A percentile compares a stretch with the other conserved stretches of the same genome.
Conservation (phyloP, 208 protist species). For the Blastocrithidia nonstop region DNA sequence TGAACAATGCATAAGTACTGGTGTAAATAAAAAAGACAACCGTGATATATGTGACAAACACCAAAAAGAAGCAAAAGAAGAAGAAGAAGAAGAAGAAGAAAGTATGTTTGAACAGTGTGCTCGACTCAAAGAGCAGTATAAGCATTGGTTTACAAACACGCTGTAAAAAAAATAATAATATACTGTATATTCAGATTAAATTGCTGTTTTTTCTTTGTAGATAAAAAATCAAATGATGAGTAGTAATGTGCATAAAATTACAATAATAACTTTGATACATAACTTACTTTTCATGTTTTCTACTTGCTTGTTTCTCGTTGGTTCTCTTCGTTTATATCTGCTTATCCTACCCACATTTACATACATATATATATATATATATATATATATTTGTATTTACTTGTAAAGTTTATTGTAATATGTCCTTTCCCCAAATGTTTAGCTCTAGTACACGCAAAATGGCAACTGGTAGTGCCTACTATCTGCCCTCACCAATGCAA, state of each 20-base stretch:
- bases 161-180: not conserved
- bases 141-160: slow-evolving; percentile 36
- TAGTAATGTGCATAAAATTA: not conserved
- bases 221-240: not conserved
- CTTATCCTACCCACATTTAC: not conserved
- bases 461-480: slow-evolving; percentile 45
- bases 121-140: slow-evolving; percentile 25
- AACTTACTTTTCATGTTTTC: not conserved
- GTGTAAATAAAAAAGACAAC: not conserved
- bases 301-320: not conserved
- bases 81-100: slow-evolving; percentile 1
- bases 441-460: slow-evolving; percentile 8
- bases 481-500: slow-evolving; percentile 64
- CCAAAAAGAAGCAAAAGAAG: too few species aligned
- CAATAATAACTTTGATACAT: not conserved
- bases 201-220: not conserved
- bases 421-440: not conserved
- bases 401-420: not conserved
- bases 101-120: slow-evolving; percentile 13
- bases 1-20: slow-evolving; percentile 10
- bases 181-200: not conserved
- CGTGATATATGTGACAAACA: too few species aligned
- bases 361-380: not conserved
- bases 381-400: slow-evolving; percentile 8
- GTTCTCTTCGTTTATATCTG: not conserved